Conservation (phyloP, 495 filamentous ascomycete genomes). For the Neurospora tetrasperma region DNA sequence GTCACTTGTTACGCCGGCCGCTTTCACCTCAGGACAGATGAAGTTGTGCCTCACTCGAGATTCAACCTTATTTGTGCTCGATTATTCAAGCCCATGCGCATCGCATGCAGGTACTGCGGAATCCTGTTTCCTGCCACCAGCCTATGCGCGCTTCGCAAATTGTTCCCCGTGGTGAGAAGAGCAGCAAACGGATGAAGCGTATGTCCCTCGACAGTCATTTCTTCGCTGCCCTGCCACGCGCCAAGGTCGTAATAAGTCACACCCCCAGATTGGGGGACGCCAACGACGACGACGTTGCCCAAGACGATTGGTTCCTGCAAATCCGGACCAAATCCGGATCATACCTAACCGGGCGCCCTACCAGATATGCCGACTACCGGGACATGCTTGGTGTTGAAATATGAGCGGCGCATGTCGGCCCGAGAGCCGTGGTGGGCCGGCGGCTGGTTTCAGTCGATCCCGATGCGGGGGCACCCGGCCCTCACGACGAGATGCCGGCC, state of each 20-base stretch:
- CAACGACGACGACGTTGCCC: conserved; percentile 16
- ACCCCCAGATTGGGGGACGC: background rate
- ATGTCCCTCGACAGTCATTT: background rate
- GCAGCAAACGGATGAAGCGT: conserved; percentile 18
- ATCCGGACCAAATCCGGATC: conserved; percentile 5
- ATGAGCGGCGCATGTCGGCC: conserved; percentile 28
- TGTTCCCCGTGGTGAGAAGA: conserved; percentile 12
- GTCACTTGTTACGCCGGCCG: background rate
- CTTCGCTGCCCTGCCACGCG: background rate
- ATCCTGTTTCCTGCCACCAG: conserved; percentile 10
- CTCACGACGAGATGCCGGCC: too few species aligned
- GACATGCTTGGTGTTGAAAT: conserved; percentile 29
- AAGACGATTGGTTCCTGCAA: conserved; percentile 22
- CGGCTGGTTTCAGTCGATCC: conserved; percentile 9
- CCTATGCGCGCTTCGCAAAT: conserved; percentile 9
- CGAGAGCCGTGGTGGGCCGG: conserved; percentile 12
- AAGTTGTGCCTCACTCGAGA: background rate
- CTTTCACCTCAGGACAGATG: background rate
- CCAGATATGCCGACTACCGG: conserved; percentile 43
- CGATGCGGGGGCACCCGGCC: background rate
- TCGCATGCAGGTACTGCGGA: conserved; percentile 7
- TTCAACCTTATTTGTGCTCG: background rate
- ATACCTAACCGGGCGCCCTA: conserved; percentile 11
- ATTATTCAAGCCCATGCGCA: background rate
- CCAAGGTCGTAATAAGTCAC: conserved; percentile 19